Conservation (phyloP, 345 rosid species). For the Nasturtium officinale region DNA sequence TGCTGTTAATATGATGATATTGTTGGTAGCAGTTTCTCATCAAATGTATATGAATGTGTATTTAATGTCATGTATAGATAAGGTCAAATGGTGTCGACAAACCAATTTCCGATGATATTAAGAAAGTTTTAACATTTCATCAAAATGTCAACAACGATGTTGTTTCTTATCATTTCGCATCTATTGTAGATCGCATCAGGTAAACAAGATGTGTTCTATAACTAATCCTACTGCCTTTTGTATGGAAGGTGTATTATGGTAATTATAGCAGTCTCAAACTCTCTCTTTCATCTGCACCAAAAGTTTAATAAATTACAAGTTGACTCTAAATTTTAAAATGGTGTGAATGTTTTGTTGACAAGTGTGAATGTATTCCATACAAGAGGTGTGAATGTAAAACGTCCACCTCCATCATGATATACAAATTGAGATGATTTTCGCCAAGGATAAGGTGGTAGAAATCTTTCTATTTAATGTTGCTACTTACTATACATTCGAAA, state of each 20-base stretch:
- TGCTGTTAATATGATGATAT: slow-evolving; percentile 24
- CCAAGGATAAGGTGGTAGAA: slow-evolving; percentile 27
- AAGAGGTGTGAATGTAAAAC: slow-evolving; percentile 30
- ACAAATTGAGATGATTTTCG: not conserved
- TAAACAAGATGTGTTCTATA: not conserved
- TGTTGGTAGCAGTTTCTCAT: too few relatives aligned
- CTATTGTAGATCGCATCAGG: not conserved
- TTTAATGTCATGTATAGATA: not conserved
- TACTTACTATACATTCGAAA: slow-evolving; percentile 1
- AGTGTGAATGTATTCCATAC: slow-evolving; percentile 34
- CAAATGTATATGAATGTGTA: not conserved
- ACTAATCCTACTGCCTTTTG: not conserved
- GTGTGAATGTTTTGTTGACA: slow-evolving; percentile 2
- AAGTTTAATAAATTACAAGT: not conserved
- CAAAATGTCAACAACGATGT: not conserved
- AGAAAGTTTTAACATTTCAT: not conserved
- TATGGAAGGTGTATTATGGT: not conserved
- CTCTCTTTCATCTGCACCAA: slow-evolving; percentile 19
- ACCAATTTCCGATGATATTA: not conserved
- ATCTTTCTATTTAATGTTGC: slow-evolving; percentile 23
- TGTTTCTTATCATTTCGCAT: not conserved
- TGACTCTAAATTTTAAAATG: slow-evolving; percentile 24
- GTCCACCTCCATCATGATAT: slow-evolving; percentile 9
- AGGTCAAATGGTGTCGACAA: slow-evolving; percentile 21
- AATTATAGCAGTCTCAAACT: not conserved